A percentile compares a stretch with the other conserved stretches of the same genome.
Conservation (phyloP, 1,284 basidiomycete genomes). For the Rhodotorula sp. region DNA sequence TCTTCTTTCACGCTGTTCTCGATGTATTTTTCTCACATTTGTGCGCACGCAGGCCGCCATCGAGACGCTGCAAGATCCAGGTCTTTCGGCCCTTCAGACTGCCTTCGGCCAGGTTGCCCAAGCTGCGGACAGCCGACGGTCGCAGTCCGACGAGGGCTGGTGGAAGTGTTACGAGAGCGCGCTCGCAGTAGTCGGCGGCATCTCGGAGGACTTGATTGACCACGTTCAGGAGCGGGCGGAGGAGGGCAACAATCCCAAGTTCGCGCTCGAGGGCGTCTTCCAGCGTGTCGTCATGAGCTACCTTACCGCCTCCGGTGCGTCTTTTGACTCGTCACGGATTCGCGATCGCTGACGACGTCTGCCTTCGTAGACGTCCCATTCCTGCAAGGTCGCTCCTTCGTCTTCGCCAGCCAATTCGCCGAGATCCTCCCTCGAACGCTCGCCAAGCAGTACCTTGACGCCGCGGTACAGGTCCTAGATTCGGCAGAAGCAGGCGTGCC, state of each 20-base stretch:
- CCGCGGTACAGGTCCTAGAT: conserved; percentile 82
- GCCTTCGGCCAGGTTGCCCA: conserved; percentile 61
- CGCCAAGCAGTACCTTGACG: conserved; percentile 78
- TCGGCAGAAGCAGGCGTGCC: conserved; percentile 67
- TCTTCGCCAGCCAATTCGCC: conserved; percentile 88
- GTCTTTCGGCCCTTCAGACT: conserved; percentile 61
- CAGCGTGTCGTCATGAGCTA: conserved; percentile 74
- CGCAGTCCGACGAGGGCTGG: conserved; percentile 45
- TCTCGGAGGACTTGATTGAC: conserved; percentile 72
- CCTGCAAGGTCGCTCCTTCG: conserved; percentile 88
- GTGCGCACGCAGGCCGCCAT: conserved; percentile 62
- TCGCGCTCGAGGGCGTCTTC: conserved; percentile 76
- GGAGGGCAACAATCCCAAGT: conserved; percentile 60
- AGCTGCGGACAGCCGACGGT: conserved; percentile 58
- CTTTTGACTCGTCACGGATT: background rate
- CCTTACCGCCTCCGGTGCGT: conserved; percentile 63
- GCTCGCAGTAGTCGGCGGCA: conserved; percentile 78
- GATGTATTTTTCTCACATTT: too few species aligned
- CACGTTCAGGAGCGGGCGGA: conserved; percentile 71
- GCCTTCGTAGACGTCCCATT: conserved; percentile 70
- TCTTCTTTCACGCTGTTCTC: conserved; percentile 39
- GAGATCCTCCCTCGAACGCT: conserved; percentile 68
- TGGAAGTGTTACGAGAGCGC: conserved; percentile 49
- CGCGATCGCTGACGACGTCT: background rate
- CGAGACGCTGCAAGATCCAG: conserved; percentile 63